A percentile compares a stretch with the other conserved stretches of the same genome.
Conservation (phyloP, 2,329 filamentous ascomycete species). For the Claviceps fusiformis region DNA sequence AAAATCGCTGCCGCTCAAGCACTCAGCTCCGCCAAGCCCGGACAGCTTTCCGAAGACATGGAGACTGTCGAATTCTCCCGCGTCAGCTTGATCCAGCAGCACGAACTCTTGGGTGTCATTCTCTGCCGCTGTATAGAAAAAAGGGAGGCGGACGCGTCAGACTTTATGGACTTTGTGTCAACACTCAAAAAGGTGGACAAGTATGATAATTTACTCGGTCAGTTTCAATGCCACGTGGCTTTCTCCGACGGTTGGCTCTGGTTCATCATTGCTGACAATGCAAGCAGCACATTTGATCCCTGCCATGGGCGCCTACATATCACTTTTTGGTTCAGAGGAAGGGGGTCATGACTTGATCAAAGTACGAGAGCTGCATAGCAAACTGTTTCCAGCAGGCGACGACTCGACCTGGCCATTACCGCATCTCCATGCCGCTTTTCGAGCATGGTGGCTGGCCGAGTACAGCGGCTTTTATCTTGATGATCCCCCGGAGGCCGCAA, state of each 20-base stretch:
- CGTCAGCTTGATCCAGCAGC: slow-evolving; percentile 70
- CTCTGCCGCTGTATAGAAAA: slow-evolving; percentile 66
- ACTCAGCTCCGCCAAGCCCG: slow-evolving; percentile 49
- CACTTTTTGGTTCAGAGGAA: slow-evolving; percentile 66
- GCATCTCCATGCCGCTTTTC: slow-evolving; percentile 65
- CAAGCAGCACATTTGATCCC: slow-evolving; percentile 65
- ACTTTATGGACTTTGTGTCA: slow-evolving; percentile 61
- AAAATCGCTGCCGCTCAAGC: slow-evolving; percentile 62
- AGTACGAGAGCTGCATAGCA: slow-evolving; percentile 55
- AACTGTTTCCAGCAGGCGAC: slow-evolving; percentile 53
- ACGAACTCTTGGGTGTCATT: slow-evolving; percentile 76
- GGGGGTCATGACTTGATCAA: slow-evolving; percentile 52
- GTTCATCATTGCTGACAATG: neutral
- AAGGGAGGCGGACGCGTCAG: slow-evolving; percentile 52
- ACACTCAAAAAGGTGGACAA: slow-evolving; percentile 57
- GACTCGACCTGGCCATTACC: slow-evolving; percentile 58
- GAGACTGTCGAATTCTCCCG: slow-evolving; percentile 74
- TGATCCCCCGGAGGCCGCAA: slow-evolving; percentile 44
- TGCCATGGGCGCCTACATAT: slow-evolving; percentile 61
- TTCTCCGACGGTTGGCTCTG: slow-evolving; percentile 1
- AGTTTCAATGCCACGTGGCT: slow-evolving; percentile 7
- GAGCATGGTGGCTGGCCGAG: slow-evolving; percentile 80
- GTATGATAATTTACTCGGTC: slow-evolving; percentile 53
- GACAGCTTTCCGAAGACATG: slow-evolving; percentile 44
- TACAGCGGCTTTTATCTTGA: slow-evolving; percentile 86